Base-by-base conservation (phyloP, 805 yeast species). In the Metschnikowia arizonensis region DNA sequence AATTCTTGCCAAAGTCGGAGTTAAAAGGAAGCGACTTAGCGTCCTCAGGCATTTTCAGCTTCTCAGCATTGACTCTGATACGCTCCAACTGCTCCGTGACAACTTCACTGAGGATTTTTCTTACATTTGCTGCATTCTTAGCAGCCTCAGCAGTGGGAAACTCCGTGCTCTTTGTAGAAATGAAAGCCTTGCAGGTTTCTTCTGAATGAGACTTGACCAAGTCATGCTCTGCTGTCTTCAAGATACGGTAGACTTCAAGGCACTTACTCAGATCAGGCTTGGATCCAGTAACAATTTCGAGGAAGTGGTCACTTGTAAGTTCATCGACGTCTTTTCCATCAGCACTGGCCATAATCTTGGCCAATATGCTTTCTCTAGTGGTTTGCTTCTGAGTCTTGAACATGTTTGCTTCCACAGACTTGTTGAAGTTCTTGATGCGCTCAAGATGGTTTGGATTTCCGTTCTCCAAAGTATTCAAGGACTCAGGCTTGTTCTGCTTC, bases 351-450 rank as follows among this genome's bases (percentile, higher is more conserved):
- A 81, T 60, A 29, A 82, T 69, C 45, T 69, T 70, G 24, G 58
- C 52, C 52, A 82, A 69, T 12, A 82, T 56, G 14, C 71, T 58
- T 48, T 71, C 73, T 55, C 82, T 75, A 15, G 82, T 73, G 24
- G 66, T 59, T 23, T 59, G 52, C 45, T 73, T 72, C 55, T 63
- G 71, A 47, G 57, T 58, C 44, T 57, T 54, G 49, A 63, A 78
- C 81, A 67, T 79, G 50, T 56, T 65, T 57, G 66, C 57, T 44
- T 71, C 69, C 29, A 75, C 59, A 45, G 48, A 57, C 37, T 65
- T 66, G 63, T 72, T 75, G 59, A 52, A 62, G 23, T 56, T 53
- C 48, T 61, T 53, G 35, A 63, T 55, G 5, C 60, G 46, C 14
- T 48, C 44, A 19, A 46, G 45, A 28, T 50, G 55, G 18, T 49